Evolutionary conservation across 257 asterid genomes (phyloP), one percentile per base, ranked within the genome.

Genomic region (Apocynum venetum): DNA sequence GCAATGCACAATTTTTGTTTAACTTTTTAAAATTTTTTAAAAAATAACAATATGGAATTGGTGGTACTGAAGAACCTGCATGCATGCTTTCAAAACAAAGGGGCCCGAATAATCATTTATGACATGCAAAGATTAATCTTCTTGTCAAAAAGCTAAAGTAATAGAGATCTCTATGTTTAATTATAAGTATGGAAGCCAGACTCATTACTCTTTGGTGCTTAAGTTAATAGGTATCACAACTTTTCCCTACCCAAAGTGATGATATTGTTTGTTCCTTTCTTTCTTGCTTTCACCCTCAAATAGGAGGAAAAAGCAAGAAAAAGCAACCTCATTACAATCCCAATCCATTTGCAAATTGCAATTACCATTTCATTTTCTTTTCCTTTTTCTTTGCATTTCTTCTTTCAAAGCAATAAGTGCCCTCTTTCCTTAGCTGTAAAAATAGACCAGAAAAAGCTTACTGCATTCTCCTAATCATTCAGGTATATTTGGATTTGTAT

Each of bases 141-240:
- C 15, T 71, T 59, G 81, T 78, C 77, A 78, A 78, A 78, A 78
- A 71, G 77, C 43, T 63, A 78, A 78, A 78, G 76, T 69, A 13
- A 59, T 38, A 52, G 31, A 75, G 44, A 12, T 35, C 44, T 64
- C 20, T 64, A 67, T 41, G 51, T 20, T 14, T 47, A 46, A 1
- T 0, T 17, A 6, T 48, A 6, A 63, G 15, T 38, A 20, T 69
- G 75, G n/a, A 68, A 60, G 38, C 73, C 40, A 73, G 40, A 63
- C 70, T 73, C 74, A 64, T 52, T 79, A 3, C 49, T 52, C 8
- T 41, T 51, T 64, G 61, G 48, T 59, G 9, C 56, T 68, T 68
- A 40, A 9, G 35, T 71, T 59, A 35, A 57, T 35, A 52, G 13
- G 20, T 25, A 8, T 51, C 66, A 36, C 67, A 5, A 25, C 82